Conservation (phyloP, 2,329 filamentous ascomycete genomes). For the Aureobasidium sp. region DNA sequence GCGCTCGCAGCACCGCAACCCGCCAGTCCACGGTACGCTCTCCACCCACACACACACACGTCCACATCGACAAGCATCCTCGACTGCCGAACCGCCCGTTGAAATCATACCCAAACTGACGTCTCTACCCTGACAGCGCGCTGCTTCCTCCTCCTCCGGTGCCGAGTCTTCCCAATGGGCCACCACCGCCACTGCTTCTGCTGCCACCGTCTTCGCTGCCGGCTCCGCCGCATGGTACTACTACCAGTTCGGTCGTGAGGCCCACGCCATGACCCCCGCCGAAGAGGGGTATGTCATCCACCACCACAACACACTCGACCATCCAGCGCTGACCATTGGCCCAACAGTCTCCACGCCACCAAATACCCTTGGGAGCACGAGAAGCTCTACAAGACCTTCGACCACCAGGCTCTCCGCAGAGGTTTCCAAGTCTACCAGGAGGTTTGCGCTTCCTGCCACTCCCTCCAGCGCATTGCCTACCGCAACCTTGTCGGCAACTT, state of each 20-base stretch:
- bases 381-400: constrained; percentile 90
- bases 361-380: constrained; percentile 93
- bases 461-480: constrained; percentile 87
- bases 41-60: neutral
- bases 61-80: constrained; percentile 12
- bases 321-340: neutral
- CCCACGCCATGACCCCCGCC: constrained; percentile 80
- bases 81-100: constrained; percentile 22
- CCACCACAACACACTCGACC: neutral
- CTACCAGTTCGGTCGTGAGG: constrained; percentile 83
- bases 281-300: constrained; percentile 85
- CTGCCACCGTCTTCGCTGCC: constrained; percentile 76
- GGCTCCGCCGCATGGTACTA: constrained; percentile 96
- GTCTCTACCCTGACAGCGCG: constrained; percentile 34
- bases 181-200: constrained; percentile 77
- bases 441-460: constrained; percentile 97
- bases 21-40: constrained; percentile 37
- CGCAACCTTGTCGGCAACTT: constrained; percentile 81
- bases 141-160: constrained; percentile 62
- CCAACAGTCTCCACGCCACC: constrained; percentile 73
- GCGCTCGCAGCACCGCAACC: constrained; percentile 56
- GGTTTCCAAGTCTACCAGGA: constrained; percentile 99
- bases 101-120: constrained; percentile 14
- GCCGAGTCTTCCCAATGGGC: constrained; percentile 64
- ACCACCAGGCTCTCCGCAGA: constrained; percentile 94